phyloP scores from a whole-genome alignment of 371 early-diverging fungal genomes.

The Rhizopus arrhizus region DNA sequence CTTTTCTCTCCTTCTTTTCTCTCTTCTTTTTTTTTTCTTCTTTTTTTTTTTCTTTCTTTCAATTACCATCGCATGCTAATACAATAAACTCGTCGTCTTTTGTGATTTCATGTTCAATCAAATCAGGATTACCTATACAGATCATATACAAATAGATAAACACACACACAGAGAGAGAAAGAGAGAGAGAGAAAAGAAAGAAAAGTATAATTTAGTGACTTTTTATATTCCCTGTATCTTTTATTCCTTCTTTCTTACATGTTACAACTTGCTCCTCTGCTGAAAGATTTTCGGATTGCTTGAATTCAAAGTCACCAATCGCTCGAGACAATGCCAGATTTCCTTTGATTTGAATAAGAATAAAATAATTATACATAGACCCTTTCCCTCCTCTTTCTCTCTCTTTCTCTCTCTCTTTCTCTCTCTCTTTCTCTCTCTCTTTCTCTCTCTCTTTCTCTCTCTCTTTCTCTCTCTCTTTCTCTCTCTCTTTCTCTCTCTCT shows the following conservation, averaged over 20 bases:
- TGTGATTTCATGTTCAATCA: constrained; percentile 59
- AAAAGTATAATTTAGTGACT: not conserved
- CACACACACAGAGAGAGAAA: too few species aligned
- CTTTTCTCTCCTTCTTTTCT: not conserved
- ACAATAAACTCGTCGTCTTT: constrained; percentile 87
- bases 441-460: too few species aligned
- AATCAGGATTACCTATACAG: constrained; percentile 63
- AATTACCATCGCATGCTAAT: constrained; percentile 91
- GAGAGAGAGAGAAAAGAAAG: too few species aligned
- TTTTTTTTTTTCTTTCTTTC: not conserved
- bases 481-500: not conserved
- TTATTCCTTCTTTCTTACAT: constrained; percentile 23
- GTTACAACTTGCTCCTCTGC: constrained; percentile 90
- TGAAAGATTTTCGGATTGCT: constrained; percentile 69
- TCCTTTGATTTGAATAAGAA: constrained; percentile 36
- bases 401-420: too few species aligned
- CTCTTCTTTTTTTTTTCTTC: not conserved
- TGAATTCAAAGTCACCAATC: constrained; percentile 95
- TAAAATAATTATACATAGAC: too few species aligned
- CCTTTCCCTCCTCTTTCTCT: too few species aligned
- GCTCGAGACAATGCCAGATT: constrained; percentile 93
- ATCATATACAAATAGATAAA: not conserved
- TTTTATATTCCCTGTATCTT: not conserved
- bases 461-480: not conserved
- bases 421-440: too few species aligned